Conservation (phyloP, 1,284 basidiomycete genomes). For the Apiotrichum gracile region DNA sequence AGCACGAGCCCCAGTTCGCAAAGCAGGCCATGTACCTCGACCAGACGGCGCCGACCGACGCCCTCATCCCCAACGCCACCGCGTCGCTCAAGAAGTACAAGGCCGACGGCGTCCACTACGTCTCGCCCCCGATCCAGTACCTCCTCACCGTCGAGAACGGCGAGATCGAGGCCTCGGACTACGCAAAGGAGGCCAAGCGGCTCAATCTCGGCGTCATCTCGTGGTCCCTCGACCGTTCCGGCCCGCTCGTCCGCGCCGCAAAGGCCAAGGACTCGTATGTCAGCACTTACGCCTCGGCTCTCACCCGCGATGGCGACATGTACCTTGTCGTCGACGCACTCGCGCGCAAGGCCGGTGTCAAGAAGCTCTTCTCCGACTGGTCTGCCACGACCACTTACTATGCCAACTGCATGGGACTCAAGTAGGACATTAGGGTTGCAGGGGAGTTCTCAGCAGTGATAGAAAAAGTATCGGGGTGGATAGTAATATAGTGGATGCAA, state of each 20-base stretch:
- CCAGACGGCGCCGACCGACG: slow-evolving; percentile 1
- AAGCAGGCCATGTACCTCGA: slow-evolving; percentile 17
- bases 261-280: slow-evolving; percentile 14
- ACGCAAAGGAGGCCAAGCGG: slow-evolving; percentile 13
- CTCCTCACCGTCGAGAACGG: slow-evolving; percentile 10
- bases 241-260: slow-evolving; percentile 4
- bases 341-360: slow-evolving; percentile 10
- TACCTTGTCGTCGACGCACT: slow-evolving; percentile 14
- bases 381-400: slow-evolving; percentile 15
- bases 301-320: slow-evolving; percentile 17
- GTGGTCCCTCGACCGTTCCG: slow-evolving; percentile 19
- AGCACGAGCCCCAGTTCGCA: slow-evolving; percentile 13
- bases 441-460: too few relatives aligned
- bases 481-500: background rate
- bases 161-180: slow-evolving; percentile 13
- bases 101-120: slow-evolving; percentile 11
- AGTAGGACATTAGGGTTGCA: background rate
- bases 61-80: slow-evolving; percentile 1
- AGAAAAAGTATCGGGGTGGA: too few relatives aligned
- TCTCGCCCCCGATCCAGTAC: slow-evolving; percentile 15
- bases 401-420: slow-evolving; percentile 17
- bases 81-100: slow-evolving; percentile 3
- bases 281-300: background rate
- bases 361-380: slow-evolving; percentile 20
- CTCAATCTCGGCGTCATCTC: slow-evolving; percentile 14